These are phyloP conservation scores for Cornus suecica DNA, from an alignment of 148 eudicot genomes.

Conservation along the genomic window DNA sequence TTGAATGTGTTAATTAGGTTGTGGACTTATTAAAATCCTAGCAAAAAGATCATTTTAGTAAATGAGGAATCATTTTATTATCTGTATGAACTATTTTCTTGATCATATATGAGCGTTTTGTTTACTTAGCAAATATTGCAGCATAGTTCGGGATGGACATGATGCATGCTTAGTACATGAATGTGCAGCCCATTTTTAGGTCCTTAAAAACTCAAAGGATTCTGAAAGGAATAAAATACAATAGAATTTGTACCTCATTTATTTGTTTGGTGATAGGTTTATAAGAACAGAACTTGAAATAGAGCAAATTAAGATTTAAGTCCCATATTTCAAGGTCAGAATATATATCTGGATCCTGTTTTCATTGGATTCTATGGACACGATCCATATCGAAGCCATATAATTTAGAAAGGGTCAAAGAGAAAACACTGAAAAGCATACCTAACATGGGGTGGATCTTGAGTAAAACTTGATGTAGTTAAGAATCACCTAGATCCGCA, in stretches of 20 bases:
- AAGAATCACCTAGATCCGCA: no score
- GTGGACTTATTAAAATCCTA: not conserved
- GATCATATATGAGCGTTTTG: constrained; percentile 4
- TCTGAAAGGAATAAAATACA: not conserved
- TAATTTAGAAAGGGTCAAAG: no score
- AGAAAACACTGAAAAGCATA: no score
- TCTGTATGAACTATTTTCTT: not conserved
- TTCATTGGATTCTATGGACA: no score
- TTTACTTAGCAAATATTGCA: not conserved
- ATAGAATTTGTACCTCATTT: not conserved
- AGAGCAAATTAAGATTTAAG: no score
- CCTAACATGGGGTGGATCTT: no score
- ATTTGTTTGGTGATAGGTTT: not conserved
- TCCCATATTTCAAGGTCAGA: no score
- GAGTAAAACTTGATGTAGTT: no score
- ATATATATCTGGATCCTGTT: no score
- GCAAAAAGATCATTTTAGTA: not conserved
- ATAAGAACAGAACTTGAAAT: no score
- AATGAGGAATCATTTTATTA: not conserved
- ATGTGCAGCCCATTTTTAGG: not conserved
- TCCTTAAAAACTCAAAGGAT: not conserved
- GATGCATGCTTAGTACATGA: not conserved
- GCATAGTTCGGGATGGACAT: not conserved
- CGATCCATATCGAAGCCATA: no score
- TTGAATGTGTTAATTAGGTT: not conserved